Percentiles rank a stretch among this genome's conserved stretches.
These are phyloP conservation scores for Flaveria bidentis DNA, from an alignment of 129 eudicot species.

Conservation along the genomic window DNA sequence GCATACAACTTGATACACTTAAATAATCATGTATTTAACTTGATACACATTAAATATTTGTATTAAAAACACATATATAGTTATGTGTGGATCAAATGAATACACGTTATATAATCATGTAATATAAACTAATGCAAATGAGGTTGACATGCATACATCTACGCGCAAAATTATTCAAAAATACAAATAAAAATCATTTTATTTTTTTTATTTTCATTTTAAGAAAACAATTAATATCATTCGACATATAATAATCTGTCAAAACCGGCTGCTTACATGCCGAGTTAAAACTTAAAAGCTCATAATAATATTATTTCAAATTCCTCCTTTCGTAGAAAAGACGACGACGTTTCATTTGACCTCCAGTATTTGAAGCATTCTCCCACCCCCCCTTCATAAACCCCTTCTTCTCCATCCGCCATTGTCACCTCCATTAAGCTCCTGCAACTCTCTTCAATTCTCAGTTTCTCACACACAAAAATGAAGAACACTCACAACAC, in stretches of 20 bases:
- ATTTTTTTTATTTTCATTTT: background rate
- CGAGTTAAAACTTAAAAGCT: constrained; percentile 13
- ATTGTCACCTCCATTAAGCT: background rate
- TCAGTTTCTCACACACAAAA: background rate
- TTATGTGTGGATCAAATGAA: too few relatives aligned
- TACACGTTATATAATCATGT: background rate
- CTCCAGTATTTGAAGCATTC: constrained; percentile 31
- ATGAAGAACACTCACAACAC: constrained; percentile 50
- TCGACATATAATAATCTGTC: background rate
- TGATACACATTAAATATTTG: too few relatives aligned
- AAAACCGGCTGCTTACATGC: constrained; percentile 43
- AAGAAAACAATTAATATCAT: background rate
- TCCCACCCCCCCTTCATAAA: constrained; percentile 25
- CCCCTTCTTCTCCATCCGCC: constrained; percentile 18
- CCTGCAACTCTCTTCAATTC: too few relatives aligned
- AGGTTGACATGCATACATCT: background rate
- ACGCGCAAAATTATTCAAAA: background rate
- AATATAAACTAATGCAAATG: background rate
- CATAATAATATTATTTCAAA: background rate
- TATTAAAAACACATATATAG: too few relatives aligned
- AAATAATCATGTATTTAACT: too few relatives aligned
- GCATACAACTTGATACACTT: too few relatives aligned
- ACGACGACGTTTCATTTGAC: constrained; percentile 33
- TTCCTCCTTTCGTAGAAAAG: constrained; percentile 4
- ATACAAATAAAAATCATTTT: too few relatives aligned